Evolutionary conservation across 2,329 filamentous ascomycete genomes (phyloP).

Genomic region (Annulohypoxylon truncatum): DNA sequence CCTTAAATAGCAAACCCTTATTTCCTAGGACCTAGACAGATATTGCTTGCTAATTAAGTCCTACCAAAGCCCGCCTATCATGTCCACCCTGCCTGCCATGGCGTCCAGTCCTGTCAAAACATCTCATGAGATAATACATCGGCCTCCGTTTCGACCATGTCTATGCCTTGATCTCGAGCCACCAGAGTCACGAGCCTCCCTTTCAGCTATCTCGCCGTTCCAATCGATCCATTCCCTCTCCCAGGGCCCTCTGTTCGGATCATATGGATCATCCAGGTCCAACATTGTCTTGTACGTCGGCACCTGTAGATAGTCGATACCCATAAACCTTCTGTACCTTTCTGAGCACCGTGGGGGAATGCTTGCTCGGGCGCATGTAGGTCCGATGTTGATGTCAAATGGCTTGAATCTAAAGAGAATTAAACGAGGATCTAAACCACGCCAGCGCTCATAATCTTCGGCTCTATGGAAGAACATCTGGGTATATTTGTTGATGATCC

Average conservation of each 20-base stretch:
- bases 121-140: not conserved
- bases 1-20: no score
- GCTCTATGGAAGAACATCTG: not conserved
- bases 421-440: not conserved
- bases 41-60: no score
- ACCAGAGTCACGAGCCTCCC: not conserved
- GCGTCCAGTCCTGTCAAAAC: not conserved
- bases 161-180: not conserved
- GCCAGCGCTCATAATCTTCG: not conserved
- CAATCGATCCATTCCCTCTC: conserved; percentile 2
- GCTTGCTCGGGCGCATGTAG: not conserved
- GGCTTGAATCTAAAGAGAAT: conserved; percentile 5
- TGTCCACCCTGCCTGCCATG: not conserved
- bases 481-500: not conserved
- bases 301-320: not conserved
- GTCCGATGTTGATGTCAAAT: not conserved
- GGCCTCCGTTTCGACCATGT: not conserved
- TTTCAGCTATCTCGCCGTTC: not conserved
- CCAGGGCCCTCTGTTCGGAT: not conserved
- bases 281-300: not conserved
- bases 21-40: no score
- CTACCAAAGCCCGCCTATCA: no score
- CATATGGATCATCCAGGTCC: not conserved
- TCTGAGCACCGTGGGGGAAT: not conserved
- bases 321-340: not conserved